Evolutionary conservation across 2,329 filamentous ascomycete genomes (phyloP).

Genomic region (Sclerotinia sclerotiorum): DNA sequence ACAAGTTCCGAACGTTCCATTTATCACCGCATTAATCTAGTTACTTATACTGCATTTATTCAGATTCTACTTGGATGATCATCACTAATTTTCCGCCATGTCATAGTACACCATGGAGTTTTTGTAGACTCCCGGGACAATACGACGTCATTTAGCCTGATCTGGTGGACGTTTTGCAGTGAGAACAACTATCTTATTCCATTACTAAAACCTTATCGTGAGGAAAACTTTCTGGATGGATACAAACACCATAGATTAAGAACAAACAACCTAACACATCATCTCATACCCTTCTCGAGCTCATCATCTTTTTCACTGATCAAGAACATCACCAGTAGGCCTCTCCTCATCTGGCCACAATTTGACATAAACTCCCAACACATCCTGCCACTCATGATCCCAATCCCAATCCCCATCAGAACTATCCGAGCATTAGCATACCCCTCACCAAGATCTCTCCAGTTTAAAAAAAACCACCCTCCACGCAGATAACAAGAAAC

Average conservation of each 20-base stretch:
- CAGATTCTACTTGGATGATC: no score
- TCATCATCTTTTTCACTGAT: no score
- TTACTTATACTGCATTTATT: neutral
- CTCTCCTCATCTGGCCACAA: constrained; percentile 1
- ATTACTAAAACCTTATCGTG: neutral
- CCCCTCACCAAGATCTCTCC: neutral
- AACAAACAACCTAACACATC: neutral
- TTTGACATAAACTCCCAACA: neutral
- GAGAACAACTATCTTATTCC: neutral
- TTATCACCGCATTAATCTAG: neutral
- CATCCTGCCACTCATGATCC: neutral
- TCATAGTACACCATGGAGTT: neutral
- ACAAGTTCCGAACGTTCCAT: neutral
- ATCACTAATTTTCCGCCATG: no score
- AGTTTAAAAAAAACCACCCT: no score
- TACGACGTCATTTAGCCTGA: neutral
- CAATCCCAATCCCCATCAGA: neutral
- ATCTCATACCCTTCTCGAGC: no score
- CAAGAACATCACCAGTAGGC: neutral
- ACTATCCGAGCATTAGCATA: neutral
- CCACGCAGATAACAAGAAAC: neutral
- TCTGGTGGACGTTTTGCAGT: neutral
- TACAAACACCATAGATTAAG: no score
- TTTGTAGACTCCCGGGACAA: neutral
- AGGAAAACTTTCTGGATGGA: no score